Base-by-base conservation (phyloP, 2,329 filamentous ascomycete genomes). In the Aspergillus candidus region DNA sequence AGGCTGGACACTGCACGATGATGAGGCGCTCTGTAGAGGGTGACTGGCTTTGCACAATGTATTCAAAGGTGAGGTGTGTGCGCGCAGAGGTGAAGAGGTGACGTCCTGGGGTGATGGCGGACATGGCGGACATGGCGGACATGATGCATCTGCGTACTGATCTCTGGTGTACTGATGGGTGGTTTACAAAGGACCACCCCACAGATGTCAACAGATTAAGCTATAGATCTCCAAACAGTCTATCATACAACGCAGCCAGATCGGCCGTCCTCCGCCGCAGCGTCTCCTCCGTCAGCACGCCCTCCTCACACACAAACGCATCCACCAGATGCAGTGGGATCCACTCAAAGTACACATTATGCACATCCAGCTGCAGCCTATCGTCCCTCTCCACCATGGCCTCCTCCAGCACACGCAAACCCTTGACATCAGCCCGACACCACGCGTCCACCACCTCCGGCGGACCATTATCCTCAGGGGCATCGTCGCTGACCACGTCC, bases 281-380 rank as follows among this genome's bases (percentile, higher is more conserved):
- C 1, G 42, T 50, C 2, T 41, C 35, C 22, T 42, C 44, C 4
- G 53, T 47, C 31, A 65, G 38, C 4, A 71, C 54, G 0, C 78
- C 79, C 4, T 73, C 62, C 41, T 83, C 78, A 3, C 74, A 78
- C 29, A 80, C 61, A 53, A 79, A 82, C 0, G 62, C 61, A 53
- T 81, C 71, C 5, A 83, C 65, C 34, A 80, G 56, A 7, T 55
- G 45, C 0, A 71, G 57, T 2, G 75, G 70, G 34, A 82, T 68
- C 79, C 78, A 82, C 63, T 83, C 79, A 38, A 82, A 82, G 47
- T 78, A 80, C n/a, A 75, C 55, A 52, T 75, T 69, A 43, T 62
- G 63, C 29, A 74, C 59, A 32, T 59, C 47, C 10, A 70, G 51
- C 29, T 47, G 43, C 6, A 57, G 55, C 11, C 40, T 35, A 5